phyloP scores from a whole-genome alignment of 805 yeast species.

The Sugiyamaella americana region DNA sequence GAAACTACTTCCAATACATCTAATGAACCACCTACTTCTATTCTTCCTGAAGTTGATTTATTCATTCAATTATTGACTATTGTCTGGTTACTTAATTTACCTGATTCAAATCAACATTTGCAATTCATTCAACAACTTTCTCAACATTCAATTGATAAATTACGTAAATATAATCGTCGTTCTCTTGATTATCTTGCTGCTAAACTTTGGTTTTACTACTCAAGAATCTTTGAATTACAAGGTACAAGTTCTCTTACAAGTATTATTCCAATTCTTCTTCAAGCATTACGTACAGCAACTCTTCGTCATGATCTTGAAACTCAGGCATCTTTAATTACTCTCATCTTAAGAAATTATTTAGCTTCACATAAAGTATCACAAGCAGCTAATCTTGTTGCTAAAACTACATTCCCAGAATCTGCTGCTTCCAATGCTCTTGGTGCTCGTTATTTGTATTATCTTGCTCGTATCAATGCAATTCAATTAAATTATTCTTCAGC shows the following conservation, averaged over 20 bases:
- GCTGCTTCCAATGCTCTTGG: conserved; percentile 85
- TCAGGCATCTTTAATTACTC: conserved; percentile 78
- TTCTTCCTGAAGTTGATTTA: conserved; percentile 74
- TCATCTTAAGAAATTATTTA: conserved; percentile 75
- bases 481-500: conserved; percentile 91
- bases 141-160: conserved; percentile 27
- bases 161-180: conserved; percentile 67
- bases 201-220: conserved; percentile 87
- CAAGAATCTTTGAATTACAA: conserved; percentile 64
- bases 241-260: conserved; percentile 39
- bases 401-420: conserved; percentile 78
- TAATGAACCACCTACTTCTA: conserved; percentile 13
- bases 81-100: conserved; percentile 63
- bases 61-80: conserved; percentile 75
- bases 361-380: conserved; percentile 73
- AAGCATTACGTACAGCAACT: conserved; percentile 78
- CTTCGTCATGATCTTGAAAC: conserved; percentile 91
- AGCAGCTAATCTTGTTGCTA: conserved; percentile 84
- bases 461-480: conserved; percentile 85
- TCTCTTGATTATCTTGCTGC: conserved; percentile 82
- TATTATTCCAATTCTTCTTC: conserved; percentile 65
- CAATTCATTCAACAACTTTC: conserved; percentile 29
- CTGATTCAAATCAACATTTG: conserved; percentile 44
- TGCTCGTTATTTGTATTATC: conserved; percentile 85
- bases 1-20: conserved; percentile 10